A percentile compares a stretch with the other conserved stretches of the same genome.
Conservation (phyloP, 305 asterid genomes). For the Fraxinus greggii region DNA sequence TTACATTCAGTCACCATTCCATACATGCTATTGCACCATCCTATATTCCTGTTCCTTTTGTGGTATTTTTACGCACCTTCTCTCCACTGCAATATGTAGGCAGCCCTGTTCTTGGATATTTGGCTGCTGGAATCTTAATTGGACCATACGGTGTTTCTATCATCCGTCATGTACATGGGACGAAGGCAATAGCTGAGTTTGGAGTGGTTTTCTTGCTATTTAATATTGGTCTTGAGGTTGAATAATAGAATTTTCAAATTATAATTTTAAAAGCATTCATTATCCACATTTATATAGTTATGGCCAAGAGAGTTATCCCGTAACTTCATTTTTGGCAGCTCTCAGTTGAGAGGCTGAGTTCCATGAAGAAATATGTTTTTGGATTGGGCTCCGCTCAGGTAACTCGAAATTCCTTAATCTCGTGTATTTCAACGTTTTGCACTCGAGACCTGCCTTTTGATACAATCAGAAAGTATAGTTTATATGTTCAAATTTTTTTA, state of each 20-base stretch:
- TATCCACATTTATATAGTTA: conserved; percentile 21
- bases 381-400: conserved; percentile 99
- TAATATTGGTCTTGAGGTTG: conserved; percentile 99
- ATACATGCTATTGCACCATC: neutral
- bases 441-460: neutral
- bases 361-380: conserved; percentile 99
- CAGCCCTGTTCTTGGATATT: conserved; percentile 98
- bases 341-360: conserved; percentile 96
- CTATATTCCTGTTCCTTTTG: neutral
- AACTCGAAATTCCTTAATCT: conserved; percentile 31
- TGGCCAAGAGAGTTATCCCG: conserved; percentile 19
- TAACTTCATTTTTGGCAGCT: conserved; percentile 55
- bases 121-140: conserved; percentile 98
- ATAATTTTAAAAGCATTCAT: conserved; percentile 5
- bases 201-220: conserved; percentile 98
- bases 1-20: neutral
- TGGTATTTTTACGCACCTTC: conserved; percentile 24
- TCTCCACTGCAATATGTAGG: conserved; percentile 51
- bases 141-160: conserved; percentile 99
- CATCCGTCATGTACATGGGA: conserved; percentile 92
- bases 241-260: conserved; percentile 7
- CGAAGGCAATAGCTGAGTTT: conserved; percentile 98
- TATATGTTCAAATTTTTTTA: conserved; percentile 19
- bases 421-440: conserved; percentile 8
- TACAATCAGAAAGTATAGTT: neutral